Evolutionary conservation across 1,284 basidiomycete genomes (phyloP).

Genomic region (Apiotrichum porosum): DNA sequence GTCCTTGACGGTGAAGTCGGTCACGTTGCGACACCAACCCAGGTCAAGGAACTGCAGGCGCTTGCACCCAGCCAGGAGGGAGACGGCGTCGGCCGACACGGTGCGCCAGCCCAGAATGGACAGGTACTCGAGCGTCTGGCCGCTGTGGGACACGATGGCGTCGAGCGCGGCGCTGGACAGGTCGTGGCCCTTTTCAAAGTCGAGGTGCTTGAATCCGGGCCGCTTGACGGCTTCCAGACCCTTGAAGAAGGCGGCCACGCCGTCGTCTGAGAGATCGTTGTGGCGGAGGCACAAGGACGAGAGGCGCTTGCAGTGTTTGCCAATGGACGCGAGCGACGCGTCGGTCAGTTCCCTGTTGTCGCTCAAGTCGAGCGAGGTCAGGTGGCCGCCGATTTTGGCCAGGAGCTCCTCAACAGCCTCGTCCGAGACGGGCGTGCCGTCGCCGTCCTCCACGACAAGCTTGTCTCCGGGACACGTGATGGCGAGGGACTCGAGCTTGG

Average conservation of each 20-base stretch:
- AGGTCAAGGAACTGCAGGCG: constrained; percentile 66
- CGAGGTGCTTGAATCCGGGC: constrained; percentile 52
- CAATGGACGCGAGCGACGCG: constrained; percentile 58
- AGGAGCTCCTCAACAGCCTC: constrained; percentile 60
- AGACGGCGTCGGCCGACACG: constrained; percentile 58
- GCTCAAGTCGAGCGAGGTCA: constrained; percentile 62
- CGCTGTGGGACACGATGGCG: constrained; percentile 68
- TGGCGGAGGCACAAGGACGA: constrained; percentile 58
- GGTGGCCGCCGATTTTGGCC: constrained; percentile 52
- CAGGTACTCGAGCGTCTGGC: constrained; percentile 58
- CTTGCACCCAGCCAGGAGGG: constrained; percentile 53
- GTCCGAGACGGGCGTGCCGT: constrained; percentile 54
- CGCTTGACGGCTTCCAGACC: constrained; percentile 34
- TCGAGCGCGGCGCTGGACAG: constrained; percentile 59
- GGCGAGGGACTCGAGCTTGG: constrained; percentile 36
- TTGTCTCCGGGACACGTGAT: constrained; percentile 40
- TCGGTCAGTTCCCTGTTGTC: constrained; percentile 60
- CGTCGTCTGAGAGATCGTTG: constrained; percentile 64
- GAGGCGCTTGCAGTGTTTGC: constrained; percentile 55
- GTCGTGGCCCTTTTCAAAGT: constrained; percentile 59
- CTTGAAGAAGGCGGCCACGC: constrained; percentile 64
- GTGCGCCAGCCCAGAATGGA: constrained; percentile 73
- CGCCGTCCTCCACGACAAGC: constrained; percentile 59
- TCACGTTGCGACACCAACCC: constrained; percentile 78
- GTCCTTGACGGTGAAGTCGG: constrained; percentile 74